These are phyloP conservation scores for Copromyces sp. DNA, from an alignment of 495 filamentous ascomycete species.

Conservation along the genomic window DNA sequence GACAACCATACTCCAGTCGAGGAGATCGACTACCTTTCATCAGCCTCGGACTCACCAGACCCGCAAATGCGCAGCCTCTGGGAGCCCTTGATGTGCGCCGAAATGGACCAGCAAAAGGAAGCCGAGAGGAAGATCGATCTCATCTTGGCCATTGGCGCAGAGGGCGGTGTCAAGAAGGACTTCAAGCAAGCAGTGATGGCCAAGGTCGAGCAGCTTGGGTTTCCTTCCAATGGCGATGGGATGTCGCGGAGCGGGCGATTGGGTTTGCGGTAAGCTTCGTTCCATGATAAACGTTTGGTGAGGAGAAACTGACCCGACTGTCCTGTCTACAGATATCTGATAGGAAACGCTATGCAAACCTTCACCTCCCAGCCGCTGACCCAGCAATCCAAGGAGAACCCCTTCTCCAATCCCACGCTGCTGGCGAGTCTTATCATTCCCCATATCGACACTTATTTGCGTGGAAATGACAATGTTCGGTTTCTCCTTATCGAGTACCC, in stretches of 20 bases:
- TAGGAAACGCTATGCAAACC: conserved; percentile 39
- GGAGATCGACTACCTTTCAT: conserved; percentile 25
- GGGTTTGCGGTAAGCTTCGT: conserved; percentile 29
- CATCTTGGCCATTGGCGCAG: conserved; percentile 35
- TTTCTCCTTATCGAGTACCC: conserved; percentile 40
- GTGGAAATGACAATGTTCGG: conserved; percentile 25
- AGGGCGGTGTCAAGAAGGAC: conserved; percentile 26
- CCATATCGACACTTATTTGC: conserved; percentile 35
- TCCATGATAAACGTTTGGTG: not conserved
- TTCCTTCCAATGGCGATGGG: conserved; percentile 18
- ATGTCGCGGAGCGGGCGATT: conserved; percentile 30
- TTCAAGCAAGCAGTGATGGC: conserved; percentile 24
- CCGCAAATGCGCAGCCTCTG: conserved; percentile 30
- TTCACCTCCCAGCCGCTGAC: conserved; percentile 34
- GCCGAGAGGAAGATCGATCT: conserved; percentile 26
- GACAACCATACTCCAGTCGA: conserved; percentile 27
- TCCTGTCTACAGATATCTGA: conserved; percentile 25
- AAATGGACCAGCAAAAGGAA: not conserved
- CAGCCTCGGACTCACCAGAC: conserved; percentile 21
- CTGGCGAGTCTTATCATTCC: conserved; percentile 37
- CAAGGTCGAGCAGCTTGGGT: conserved; percentile 33
- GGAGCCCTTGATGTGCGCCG: conserved; percentile 29
- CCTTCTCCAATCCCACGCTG: conserved; percentile 31
- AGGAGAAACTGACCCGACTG: not conserved
- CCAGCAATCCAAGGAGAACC: conserved; percentile 35